These are phyloP conservation scores for Bodo saltans DNA, from an alignment of 78 protist genomes.

Conservation along the genomic window DNA sequence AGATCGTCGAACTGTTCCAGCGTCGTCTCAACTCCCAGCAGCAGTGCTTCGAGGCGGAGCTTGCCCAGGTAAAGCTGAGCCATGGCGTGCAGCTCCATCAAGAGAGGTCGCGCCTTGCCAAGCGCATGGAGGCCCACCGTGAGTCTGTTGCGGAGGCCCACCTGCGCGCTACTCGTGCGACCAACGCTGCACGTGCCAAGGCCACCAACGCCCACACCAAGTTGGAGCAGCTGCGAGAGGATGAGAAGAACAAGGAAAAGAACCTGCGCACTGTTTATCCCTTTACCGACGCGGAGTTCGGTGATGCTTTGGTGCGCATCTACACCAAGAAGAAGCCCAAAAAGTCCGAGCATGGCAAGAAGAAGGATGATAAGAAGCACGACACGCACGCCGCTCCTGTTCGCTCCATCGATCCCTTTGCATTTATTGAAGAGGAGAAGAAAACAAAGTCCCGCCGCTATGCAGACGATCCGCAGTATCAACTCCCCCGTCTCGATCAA, in stretches of 20 bases:
- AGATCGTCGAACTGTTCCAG: background rate
- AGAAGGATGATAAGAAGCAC: background rate
- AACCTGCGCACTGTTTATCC: background rate
- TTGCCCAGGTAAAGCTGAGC: slow-evolving; percentile 20
- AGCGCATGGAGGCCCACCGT: background rate
- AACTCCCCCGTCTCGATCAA: background rate
- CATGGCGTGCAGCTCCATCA: background rate
- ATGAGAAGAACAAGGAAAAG: background rate
- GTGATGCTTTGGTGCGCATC: background rate
- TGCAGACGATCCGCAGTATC: background rate
- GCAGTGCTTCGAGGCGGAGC: background rate
- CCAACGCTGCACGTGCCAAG: background rate
- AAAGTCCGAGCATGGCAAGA: background rate
- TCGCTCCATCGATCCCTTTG: slow-evolving; percentile 7
- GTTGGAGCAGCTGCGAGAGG: background rate
- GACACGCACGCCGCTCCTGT: background rate
- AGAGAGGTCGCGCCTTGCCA: background rate
- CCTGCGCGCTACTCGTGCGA: background rate
- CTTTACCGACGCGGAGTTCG: background rate
- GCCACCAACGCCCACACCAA: background rate
- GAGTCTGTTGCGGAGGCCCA: background rate
- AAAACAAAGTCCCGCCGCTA: background rate
- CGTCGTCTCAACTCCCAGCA: background rate
- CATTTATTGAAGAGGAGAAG: background rate
- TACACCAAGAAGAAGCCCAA: background rate